Conservation (phyloP, 768 basidiomycete genomes). For the Mycena albidolilacea region DNA sequence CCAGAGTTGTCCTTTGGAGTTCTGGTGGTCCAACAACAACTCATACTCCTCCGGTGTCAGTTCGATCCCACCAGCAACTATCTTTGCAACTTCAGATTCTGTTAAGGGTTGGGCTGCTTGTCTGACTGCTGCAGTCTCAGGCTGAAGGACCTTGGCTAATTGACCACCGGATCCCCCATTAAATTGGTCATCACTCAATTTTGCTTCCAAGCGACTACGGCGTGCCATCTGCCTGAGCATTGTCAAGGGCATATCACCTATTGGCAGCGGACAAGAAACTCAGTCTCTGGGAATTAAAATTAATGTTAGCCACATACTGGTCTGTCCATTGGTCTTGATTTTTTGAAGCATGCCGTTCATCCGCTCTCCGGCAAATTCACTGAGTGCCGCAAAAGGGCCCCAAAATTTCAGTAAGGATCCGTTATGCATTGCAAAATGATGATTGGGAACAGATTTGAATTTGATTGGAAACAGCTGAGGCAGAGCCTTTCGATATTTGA, state of each 20-base stretch:
- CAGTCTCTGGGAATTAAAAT: neutral
- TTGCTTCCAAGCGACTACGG: slow-evolving; percentile 7
- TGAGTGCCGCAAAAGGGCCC: slow-evolving; percentile 47
- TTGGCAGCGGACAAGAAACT: neutral
- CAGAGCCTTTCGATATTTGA: slow-evolving; percentile 41
- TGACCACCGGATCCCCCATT: neutral
- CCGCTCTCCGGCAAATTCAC: slow-evolving; percentile 50
- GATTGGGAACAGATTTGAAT: slow-evolving; percentile 46
- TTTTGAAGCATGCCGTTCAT: slow-evolving; percentile 48
- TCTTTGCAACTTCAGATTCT: slow-evolving; percentile 25
- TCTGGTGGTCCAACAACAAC: slow-evolving; percentile 39
- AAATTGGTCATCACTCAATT: slow-evolving; percentile 11
- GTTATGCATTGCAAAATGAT: slow-evolving; percentile 54
- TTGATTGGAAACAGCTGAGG: slow-evolving; percentile 41
- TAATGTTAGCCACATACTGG: slow-evolving; percentile 28
- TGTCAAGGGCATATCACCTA: slow-evolving; percentile 35
- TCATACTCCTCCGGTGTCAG: slow-evolving; percentile 34
- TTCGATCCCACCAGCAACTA: slow-evolving; percentile 30
- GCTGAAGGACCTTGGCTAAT: slow-evolving; percentile 24
- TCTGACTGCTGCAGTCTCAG: neutral
- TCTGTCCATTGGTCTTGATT: slow-evolving; percentile 44
- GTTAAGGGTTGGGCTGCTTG: neutral
- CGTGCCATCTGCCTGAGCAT: slow-evolving; percentile 32
- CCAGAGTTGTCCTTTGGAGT: slow-evolving; percentile 33
- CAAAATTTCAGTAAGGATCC: slow-evolving; percentile 46